phyloP scores from a whole-genome alignment of 345 rosid genomes.

The Stellera chamaejasme region DNA sequence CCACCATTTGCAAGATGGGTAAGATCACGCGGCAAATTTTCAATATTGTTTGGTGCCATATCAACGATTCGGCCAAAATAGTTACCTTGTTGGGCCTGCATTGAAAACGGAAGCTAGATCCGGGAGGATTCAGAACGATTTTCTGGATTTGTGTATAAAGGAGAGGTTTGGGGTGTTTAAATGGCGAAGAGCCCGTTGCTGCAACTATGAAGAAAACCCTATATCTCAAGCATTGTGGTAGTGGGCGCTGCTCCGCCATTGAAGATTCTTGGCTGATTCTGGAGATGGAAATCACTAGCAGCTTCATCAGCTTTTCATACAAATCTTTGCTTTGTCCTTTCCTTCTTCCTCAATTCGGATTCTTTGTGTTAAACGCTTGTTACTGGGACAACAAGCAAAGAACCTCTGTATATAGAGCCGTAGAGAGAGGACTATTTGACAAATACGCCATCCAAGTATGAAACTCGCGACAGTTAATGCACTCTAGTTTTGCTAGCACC shows the following conservation, averaged over 20 bases:
- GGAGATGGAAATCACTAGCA: conserved; percentile 7
- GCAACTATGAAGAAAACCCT: conserved; percentile 17
- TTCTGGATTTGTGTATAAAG: neutral
- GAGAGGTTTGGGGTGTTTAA: conserved; percentile 1
- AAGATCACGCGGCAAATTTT: no score
- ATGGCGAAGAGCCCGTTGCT: conserved; percentile 3
- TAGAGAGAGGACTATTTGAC: neutral
- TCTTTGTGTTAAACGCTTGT: conserved; percentile 5
- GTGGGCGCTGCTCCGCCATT: conserved; percentile 5
- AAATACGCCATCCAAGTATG: neutral
- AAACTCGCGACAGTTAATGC: no score
- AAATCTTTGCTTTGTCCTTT: conserved; percentile 5
- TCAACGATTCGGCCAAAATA: no score
- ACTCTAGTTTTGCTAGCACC: no score
- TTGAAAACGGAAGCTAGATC: conserved; percentile 4
- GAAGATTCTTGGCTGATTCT: conserved; percentile 11
- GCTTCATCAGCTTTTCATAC: neutral
- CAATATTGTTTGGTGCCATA: no score
- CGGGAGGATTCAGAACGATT: neutral
- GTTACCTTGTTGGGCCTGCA: conserved; percentile 25
- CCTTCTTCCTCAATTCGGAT: conserved; percentile 6
- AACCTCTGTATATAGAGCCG: conserved; percentile 1
- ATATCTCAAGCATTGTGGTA: conserved; percentile 8
- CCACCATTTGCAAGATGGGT: no score
- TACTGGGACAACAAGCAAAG: conserved; percentile 12